Conservation (phyloP, 208 protist genomes). For the Leishmania braziliensis region DNA sequence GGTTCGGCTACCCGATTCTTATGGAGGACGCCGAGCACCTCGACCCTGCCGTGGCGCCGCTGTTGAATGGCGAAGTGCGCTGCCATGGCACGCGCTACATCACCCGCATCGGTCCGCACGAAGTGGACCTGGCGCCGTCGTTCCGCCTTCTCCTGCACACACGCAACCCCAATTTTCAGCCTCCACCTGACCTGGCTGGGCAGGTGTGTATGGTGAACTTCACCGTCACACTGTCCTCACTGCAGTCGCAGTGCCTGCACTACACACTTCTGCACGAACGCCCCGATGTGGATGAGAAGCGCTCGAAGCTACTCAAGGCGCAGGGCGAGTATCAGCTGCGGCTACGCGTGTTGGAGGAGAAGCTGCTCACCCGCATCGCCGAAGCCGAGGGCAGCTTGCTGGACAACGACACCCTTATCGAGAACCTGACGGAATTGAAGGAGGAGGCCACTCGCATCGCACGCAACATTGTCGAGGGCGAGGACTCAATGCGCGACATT, state of each 20-base stretch:
- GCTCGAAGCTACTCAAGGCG: conserved; percentile 90
- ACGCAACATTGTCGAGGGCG: conserved; percentile 90
- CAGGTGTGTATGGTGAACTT: conserved; percentile 99
- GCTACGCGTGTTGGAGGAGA: conserved; percentile 95
- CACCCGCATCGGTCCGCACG: conserved; percentile 95
- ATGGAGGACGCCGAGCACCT: conserved; percentile 99
- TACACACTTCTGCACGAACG: conserved; percentile 93
- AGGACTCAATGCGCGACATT: conserved; percentile 92
- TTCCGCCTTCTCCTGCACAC: conserved; percentile 98
- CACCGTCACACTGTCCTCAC: conserved; percentile 96
- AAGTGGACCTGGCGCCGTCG: conserved; percentile 97
- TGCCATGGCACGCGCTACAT: conserved; percentile 94
- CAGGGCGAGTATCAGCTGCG: conserved; percentile 96
- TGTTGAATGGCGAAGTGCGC: conserved; percentile 97
- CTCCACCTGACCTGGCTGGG: conserved; percentile 95
- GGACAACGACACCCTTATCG: conserved; percentile 97
- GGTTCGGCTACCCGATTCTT: conserved; percentile 98
- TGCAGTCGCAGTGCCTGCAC: conserved; percentile 96
- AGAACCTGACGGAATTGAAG: conserved; percentile 95
- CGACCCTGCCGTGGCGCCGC: conserved; percentile 98
- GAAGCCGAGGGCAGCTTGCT: conserved; percentile 96
- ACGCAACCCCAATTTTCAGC: conserved; percentile 94
- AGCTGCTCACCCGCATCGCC: conserved; percentile 94
- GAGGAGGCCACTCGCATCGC: conserved; percentile 90
- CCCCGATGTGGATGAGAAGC: conserved; percentile 95